phyloP scores from a whole-genome alignment of 345 rosid species.

The Turritis glabra region DNA sequence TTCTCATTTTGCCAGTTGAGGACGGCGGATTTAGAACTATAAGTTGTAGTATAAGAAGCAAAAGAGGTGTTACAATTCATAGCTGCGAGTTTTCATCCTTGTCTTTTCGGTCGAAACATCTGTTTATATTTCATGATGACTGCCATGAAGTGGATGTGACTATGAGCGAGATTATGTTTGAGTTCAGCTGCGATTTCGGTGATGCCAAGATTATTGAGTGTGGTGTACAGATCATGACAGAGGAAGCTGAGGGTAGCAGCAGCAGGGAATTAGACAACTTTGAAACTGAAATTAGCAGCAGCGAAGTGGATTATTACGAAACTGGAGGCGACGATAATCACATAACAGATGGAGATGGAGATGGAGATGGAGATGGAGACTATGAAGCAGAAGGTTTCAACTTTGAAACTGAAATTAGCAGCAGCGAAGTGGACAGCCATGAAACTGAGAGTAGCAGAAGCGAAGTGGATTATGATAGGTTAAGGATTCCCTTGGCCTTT shows the following conservation, averaged over 20 bases:
- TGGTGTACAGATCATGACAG: neutral
- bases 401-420: neutral
- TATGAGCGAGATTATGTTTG: neutral
- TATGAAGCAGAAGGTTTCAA: too few species aligned
- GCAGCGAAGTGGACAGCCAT: neutral
- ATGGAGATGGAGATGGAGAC: too few species aligned
- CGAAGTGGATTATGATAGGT: neutral
- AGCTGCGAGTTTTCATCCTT: too few species aligned
- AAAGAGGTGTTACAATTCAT: neutral
- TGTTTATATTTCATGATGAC: neutral
- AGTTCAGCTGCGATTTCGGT: neutral
- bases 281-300: neutral
- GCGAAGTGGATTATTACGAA: neutral
- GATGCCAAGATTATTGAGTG: constrained; percentile 12
- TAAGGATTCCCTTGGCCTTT: too few species aligned
- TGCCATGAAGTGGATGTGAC: neutral
- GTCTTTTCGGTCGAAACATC: neutral
- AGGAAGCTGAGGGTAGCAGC: neutral
- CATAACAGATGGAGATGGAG: too few species aligned
- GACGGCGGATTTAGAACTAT: neutral
- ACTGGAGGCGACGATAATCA: too few species aligned
- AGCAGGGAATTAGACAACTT: neutral
- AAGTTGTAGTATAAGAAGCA: neutral
- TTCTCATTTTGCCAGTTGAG: neutral
- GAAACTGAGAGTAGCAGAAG: neutral